Percentiles rank a stretch among this genome's conserved stretches.
Evolutionary conservation across 192 early-diverging fungal species (phyloP).

Genomic region (Gonapodya sp.): DNA sequence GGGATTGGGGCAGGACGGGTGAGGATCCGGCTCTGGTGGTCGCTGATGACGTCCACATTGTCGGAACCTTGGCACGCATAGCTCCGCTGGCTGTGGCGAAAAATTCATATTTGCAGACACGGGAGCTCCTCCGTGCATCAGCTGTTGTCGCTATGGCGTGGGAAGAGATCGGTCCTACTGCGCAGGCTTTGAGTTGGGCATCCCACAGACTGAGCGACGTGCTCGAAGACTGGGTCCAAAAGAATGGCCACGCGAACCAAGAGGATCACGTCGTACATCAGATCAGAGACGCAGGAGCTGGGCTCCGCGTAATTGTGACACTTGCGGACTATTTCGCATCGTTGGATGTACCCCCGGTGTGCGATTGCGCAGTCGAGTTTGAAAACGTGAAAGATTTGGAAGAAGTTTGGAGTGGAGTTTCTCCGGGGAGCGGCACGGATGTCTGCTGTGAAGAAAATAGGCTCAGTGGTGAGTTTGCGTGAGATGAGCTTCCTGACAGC

Average conservation of each 20-base stretch:
- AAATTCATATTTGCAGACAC: neutral
- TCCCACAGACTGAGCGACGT: neutral
- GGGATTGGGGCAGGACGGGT: neutral
- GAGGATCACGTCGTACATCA: neutral
- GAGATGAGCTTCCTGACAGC: no score
- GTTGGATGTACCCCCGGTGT: neutral
- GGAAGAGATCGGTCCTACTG: neutral
- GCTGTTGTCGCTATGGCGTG: neutral
- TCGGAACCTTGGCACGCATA: neutral
- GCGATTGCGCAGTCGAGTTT: neutral
- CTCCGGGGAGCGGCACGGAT: no score
- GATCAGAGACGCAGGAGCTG: neutral
- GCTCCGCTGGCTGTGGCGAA: neutral
- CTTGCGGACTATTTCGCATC: neutral
- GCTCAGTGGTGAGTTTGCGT: no score
- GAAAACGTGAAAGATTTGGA: neutral
- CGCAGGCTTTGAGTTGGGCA: neutral
- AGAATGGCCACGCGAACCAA: neutral
- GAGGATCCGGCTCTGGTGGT: neutral
- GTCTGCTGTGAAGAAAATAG: no score
- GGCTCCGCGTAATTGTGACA: neutral
- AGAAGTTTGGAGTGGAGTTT: neutral
- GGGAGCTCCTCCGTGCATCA: neutral
- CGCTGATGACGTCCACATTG: neutral
- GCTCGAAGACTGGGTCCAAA: neutral